phyloP scores from a whole-genome alignment of 1,284 basidiomycete species.

The Gomphus bonarii region DNA sequence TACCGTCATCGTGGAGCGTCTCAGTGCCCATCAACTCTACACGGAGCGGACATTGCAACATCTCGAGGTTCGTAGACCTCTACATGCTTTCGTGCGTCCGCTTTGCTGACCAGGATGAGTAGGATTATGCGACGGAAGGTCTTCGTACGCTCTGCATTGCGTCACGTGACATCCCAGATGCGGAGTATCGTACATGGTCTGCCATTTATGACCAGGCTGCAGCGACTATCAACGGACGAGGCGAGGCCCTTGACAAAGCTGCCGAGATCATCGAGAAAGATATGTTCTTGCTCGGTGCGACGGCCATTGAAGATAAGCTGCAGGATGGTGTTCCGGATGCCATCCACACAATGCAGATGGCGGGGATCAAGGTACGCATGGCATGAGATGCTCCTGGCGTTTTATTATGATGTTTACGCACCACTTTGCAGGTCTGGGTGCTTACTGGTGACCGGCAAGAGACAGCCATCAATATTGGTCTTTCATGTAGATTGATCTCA shows the following conservation, averaged over 20 bases:
- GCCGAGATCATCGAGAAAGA: slow-evolving; percentile 96
- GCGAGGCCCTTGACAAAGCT: slow-evolving; percentile 89
- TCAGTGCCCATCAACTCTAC: slow-evolving; percentile 69
- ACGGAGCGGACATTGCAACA: slow-evolving; percentile 83
- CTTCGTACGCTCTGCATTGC: slow-evolving; percentile 95
- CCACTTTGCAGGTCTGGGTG: slow-evolving; percentile 76
- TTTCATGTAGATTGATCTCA: slow-evolving; percentile 93
- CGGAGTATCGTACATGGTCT: slow-evolving; percentile 88
- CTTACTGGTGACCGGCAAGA: slow-evolving; percentile 97
- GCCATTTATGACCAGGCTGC: slow-evolving; percentile 87
- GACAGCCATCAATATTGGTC: slow-evolving; percentile 98
- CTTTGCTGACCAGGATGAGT: slow-evolving; percentile 10
- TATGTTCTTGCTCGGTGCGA: slow-evolving; percentile 87
- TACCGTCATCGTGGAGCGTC: slow-evolving; percentile 88
- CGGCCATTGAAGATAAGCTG: slow-evolving; percentile 97
- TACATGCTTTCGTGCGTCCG: slow-evolving; percentile 1
- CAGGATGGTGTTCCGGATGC: slow-evolving; percentile 99
- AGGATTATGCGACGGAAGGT: slow-evolving; percentile 96
- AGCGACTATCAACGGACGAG: slow-evolving; percentile 83
- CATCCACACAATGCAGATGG: slow-evolving; percentile 95
- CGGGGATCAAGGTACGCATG: slow-evolving; percentile 79
- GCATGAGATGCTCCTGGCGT: neutral
- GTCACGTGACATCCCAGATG: slow-evolving; percentile 82
- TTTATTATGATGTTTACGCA: neutral
- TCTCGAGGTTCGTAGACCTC: slow-evolving; percentile 60